Evolutionary conservation across 495 filamentous ascomycete species (phyloP).

Genomic region (Sabuloglossum arenarium): DNA sequence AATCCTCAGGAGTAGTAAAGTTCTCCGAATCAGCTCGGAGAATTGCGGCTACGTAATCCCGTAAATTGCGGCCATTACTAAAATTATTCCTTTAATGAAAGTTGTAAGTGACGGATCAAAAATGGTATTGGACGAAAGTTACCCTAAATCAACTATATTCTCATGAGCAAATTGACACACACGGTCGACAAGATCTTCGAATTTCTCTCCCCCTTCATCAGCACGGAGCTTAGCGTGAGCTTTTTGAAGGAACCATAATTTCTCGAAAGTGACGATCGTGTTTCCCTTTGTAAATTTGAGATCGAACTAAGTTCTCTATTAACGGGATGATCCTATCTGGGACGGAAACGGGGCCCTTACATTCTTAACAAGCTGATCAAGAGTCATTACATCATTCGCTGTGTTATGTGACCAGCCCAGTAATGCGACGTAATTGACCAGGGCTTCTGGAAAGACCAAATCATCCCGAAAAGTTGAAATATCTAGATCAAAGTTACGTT

Average conservation of each 20-base stretch:
- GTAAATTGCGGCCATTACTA: constrained; percentile 2
- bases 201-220: constrained; percentile 10
- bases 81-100: constrained; percentile 6
- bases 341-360: constrained; percentile 20
- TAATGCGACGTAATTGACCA: constrained; percentile 69
- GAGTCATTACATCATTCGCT: constrained; percentile 43
- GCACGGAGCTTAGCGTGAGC: constrained; percentile 29
- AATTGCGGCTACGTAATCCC: constrained; percentile 26
- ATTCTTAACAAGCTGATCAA: constrained; percentile 46
- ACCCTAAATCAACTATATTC: constrained; percentile 14
- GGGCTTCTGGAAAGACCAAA: constrained; percentile 44
- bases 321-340: constrained; percentile 3
- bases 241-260: constrained; percentile 63
- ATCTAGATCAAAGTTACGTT: constrained; percentile 54
- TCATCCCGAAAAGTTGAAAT: constrained; percentile 44
- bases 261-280: constrained; percentile 60
- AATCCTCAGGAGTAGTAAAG: constrained; percentile 36
- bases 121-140: constrained; percentile 7
- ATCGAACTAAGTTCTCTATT: constrained; percentile 33
- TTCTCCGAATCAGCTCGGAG: constrained; percentile 38
- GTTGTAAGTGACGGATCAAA: constrained; percentile 6
- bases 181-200: constrained; percentile 28
- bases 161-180: constrained; percentile 18
- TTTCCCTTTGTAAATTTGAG: constrained; percentile 78
- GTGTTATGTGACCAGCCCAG: constrained; percentile 65